Base-by-base conservation (phyloP, 2,329 filamentous ascomycete genomes). In the Nakataea oryzae region DNA sequence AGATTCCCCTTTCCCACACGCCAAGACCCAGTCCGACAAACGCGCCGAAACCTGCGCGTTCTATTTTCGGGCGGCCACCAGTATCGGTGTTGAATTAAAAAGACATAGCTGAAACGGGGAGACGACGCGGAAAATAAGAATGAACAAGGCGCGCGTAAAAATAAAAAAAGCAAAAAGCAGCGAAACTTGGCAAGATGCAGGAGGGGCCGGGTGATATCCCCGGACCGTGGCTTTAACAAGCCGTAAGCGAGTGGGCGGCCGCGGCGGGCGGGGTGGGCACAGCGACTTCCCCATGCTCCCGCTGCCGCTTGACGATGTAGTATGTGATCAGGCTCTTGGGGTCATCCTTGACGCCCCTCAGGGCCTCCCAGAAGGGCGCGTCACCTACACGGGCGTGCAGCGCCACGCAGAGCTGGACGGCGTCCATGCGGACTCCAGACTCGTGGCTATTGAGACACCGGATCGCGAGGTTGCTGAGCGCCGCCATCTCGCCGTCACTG, bases 311-410 rank as follows among this genome's bases (percentile, higher is more conserved):
- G 54, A 89, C 89, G 69, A 92, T 87, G 72, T 92, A 93, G 71
- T 93, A 93, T 12, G 88, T 92, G 68, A 93, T 86, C 64, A 93
- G 73, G 67, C 87, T 91, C 77, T 91, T 84, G 27, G 88, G 85
- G 66, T 90, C 88, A 66, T 91, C 88, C 69, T 84, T 82, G 34
- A 89, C 79, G 12, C 76, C 81, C 63, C 79, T 83, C 68, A 92
- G 78, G 28, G 81, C 80, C 41, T 81, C 81, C 89, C 89, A 93
- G 70, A 93, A 93, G 32, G 69, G 70, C 12, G 69, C 73, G 62
- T 87, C 84, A 14, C 85, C 85, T 11, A 88, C 78, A 13, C 82
- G 74, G 58, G 80, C 78, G 70, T 92, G 88, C 64, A 92, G 74
- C 63, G 86, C 85, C 29, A 91, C 86, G 68, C 89, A 91, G n/a